phyloP scores from a whole-genome alignment of 495 filamentous ascomycete species.

The Neurospora sp. region DNA sequence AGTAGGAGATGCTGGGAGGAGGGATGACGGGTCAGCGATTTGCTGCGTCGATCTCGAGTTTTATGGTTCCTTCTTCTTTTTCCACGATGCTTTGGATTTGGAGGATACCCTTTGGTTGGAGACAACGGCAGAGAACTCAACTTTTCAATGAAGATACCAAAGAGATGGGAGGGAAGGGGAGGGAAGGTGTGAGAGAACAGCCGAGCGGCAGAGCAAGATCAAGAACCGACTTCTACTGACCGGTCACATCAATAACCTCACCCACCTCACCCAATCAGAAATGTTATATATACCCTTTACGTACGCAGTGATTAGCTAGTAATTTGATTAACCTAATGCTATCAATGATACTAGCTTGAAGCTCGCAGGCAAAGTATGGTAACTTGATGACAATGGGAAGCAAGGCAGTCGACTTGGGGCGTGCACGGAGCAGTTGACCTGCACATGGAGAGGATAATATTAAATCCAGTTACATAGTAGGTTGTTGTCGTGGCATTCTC shows the following conservation, averaged over 20 bases:
- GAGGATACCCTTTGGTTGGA: no score
- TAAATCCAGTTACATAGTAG: not conserved
- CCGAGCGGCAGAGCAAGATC: not conserved
- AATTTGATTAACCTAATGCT: not conserved
- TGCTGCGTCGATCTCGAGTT: no score
- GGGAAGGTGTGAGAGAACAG: not conserved
- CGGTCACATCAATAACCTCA: not conserved
- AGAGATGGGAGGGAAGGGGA: not conserved
- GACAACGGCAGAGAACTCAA: no score
- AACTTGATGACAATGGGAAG: no score
- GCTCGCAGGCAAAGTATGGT: no score
- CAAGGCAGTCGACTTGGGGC: no score
- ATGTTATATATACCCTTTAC: not conserved
- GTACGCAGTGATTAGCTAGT: not conserved
- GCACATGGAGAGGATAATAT: not conserved
- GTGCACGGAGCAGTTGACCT: no score
- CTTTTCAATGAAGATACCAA: no score
- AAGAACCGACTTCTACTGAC: not conserved
- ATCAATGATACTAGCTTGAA: not conserved
- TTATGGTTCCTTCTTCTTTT: no score
- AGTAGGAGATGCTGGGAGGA: no score
- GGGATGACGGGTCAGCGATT: no score
- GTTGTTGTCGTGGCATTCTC: not conserved
- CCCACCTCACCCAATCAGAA: not conserved
- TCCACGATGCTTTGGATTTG: no score